Base-by-base conservation (phyloP, 192 early-diverging fungal species). In the Chytriomyces sp. region DNA sequence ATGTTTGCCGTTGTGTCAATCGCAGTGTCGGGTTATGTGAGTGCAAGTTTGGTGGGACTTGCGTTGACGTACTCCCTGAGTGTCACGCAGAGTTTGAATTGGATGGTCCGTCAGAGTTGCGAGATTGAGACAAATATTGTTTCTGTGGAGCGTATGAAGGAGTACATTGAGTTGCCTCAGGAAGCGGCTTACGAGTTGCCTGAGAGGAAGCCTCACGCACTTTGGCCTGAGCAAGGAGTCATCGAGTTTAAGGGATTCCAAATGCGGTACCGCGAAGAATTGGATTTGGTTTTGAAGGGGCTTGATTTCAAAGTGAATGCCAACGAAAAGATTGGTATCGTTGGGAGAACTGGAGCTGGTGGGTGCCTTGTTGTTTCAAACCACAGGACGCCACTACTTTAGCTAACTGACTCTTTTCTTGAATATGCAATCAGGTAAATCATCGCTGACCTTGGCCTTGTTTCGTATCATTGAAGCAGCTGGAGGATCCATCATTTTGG, bases 101-200 rank as follows among this genome's bases (percentile, higher is more conserved):
- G 93, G 95, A 89, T 92, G 82, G 91, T 97, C 9, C 89, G 95
- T 16, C 91, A 92, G 68, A 93, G 90, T 64, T 94, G 93, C 59
- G 94, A 96, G 77, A 92, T 96, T 61, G 95, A 95, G 77, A 89
- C 87, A 43, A 84, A 87, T 62, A 88, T 87, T 75, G 82, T 73
- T n/a, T n/a, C 69, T 60, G 70, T 78, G 24, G 76, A 68, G 44
- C 59, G 80, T 82, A 92, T 69, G 88, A 92, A 9, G 91, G 94
- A 97, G 81, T 97, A 96, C 75, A 86, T 89, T 69, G 91, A 94
- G 10, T 82, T 96, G 44, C 85, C 87, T 8, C 84, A 86, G 28
- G 96, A 98, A 75, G 94, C 94, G 23, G 91, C 93, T 4, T 91
- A 92, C 6, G 82, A 83, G 69, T 78, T 84, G 43, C 69, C 80